Evolutionary conservation across 2,329 filamentous ascomycete species (phyloP).

Genomic region (Fusarium sp.): DNA sequence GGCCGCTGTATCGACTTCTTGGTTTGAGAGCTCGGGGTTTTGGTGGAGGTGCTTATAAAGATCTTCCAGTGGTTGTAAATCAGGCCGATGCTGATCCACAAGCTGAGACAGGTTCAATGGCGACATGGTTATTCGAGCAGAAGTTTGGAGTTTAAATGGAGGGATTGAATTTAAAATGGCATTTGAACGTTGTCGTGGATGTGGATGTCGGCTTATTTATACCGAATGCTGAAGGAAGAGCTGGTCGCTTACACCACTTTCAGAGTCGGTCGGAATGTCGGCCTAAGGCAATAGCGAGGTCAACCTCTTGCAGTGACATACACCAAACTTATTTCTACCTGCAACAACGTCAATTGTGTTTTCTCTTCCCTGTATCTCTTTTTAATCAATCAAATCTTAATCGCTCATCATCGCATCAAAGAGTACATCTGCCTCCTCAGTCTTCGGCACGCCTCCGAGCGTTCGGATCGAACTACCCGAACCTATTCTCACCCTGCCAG

Average conservation of each 20-base stretch:
- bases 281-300: neutral
- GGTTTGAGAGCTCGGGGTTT: slow-evolving; percentile 68
- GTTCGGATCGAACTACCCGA: neutral
- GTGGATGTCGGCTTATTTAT: neutral
- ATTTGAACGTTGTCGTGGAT: neutral
- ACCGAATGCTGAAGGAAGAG: neutral
- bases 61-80: slow-evolving; percentile 6
- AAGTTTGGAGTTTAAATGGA: too few species aligned
- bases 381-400: neutral
- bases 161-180: too few species aligned
- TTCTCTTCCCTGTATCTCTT: neutral
- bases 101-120: neutral
- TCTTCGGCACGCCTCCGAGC: neutral
- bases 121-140: neutral
- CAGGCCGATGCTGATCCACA: slow-evolving; percentile 8
- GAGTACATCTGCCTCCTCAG: neutral
- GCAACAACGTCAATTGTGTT: neutral
- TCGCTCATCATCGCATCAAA: neutral
- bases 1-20: slow-evolving; percentile 64
- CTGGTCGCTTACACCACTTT: neutral
- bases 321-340: neutral
- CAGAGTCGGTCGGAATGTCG: neutral
- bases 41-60: slow-evolving; percentile 68
- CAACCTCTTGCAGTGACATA: neutral
- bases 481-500: neutral